Conservation (phyloP, 1,284 basidiomycete species). For the Naganishia liquefaciens region DNA sequence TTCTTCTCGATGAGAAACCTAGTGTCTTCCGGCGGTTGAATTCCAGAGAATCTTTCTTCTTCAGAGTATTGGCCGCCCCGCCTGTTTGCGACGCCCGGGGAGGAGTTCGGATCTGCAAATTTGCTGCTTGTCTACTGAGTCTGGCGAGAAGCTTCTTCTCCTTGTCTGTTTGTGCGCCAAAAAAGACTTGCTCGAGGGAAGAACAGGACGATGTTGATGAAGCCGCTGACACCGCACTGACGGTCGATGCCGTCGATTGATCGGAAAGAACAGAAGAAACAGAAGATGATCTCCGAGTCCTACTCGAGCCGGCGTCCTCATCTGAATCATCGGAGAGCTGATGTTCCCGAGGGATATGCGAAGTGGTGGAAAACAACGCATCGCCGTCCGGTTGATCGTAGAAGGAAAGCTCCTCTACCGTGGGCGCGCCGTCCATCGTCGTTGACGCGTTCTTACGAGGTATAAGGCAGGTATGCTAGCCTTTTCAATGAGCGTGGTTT, state of each 20-base stretch:
- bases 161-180: slow-evolving; percentile 26
- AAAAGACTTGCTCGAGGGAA: slow-evolving; percentile 29
- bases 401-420: slow-evolving; percentile 28
- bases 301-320: background rate
- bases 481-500: background rate
- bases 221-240: slow-evolving; percentile 5
- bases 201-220: slow-evolving; percentile 28
- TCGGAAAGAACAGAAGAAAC: slow-evolving; percentile 12
- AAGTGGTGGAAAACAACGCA: slow-evolving; percentile 8
- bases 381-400: slow-evolving; percentile 31
- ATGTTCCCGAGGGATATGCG: background rate
- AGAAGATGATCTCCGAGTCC: slow-evolving; percentile 8
- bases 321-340: background rate
- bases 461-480: slow-evolving; percentile 24
- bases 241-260: slow-evolving; percentile 9
- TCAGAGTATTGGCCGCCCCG: slow-evolving; percentile 11
- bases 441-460: background rate
- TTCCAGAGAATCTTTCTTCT: slow-evolving; percentile 27
- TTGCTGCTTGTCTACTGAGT: slow-evolving; percentile 9
- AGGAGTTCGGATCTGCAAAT: background rate
- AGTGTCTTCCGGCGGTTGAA: slow-evolving; percentile 30
- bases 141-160: slow-evolving; percentile 28
- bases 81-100: background rate
- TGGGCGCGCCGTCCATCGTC: slow-evolving; percentile 5
- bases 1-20: slow-evolving; percentile 27